Base-by-base conservation (phyloP, 169 alveolate species). In the Amoebophrya sp. region DNA sequence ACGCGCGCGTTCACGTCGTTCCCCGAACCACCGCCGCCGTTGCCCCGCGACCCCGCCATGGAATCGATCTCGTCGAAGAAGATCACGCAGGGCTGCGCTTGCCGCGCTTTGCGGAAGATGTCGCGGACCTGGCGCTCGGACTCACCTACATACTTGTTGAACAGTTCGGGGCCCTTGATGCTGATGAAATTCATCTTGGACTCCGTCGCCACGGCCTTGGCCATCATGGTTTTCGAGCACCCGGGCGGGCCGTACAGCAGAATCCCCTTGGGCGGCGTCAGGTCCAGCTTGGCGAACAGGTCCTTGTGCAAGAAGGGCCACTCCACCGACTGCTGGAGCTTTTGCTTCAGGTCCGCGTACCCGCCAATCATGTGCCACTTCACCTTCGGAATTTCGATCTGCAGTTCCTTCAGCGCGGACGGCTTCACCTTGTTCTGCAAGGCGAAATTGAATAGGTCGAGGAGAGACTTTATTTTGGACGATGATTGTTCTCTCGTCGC, bases 211-310 rank as follows among this genome's bases (percentile, higher is more conserved):
- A 99, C 97, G 25, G 99, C 99, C 94, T 98, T 99, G 29, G 99
- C 99, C 96, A 99, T 96, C 96, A 99, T 91, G 23, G 99, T 99
- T 95, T 99, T 99, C 54, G 99, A 96, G 94, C 99, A 98, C 32
- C 99, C 99, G 0, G 99, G 99, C 25, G 99, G 99, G 0, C 99
- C 99, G 95, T 99, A 98, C 77, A 99, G 96, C 91, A 99, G 96
- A 83, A 99, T 96, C 10, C 99, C 99, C 77, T 97, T 95, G 53
- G 99, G 99, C 7, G 99, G 98, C 39, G 95, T 95, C 38, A 98
- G 93, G 38, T 97, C 97, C 91, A 98, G 93, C 88, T 95, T 93
- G 92, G 95, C 96, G 93, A 97, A 97, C 89, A 90, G 89, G 47
- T 54, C 89, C 39, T 91, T 97, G 93, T 98, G 97, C 93, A 96